phyloP scores from a whole-genome alignment of 179 eudicot species.

The Beta macrorhiza region DNA sequence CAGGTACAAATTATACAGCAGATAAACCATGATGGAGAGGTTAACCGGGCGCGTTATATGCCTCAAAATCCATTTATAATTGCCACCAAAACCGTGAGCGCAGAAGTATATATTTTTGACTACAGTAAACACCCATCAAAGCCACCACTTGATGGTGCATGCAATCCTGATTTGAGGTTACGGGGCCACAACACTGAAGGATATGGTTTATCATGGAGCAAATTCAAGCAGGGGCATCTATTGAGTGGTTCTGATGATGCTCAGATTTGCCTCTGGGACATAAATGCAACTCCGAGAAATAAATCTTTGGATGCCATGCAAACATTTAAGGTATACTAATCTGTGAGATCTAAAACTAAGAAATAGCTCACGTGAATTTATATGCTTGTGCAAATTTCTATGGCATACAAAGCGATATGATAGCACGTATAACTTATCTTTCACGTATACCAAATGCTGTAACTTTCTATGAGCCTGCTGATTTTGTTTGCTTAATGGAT shows the following conservation, averaged over 20 bases:
- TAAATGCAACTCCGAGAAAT: slow-evolving; percentile 75
- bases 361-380: background rate
- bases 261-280: slow-evolving; percentile 94
- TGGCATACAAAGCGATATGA: background rate
- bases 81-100: slow-evolving; percentile 84
- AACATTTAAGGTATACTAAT: slow-evolving; percentile 65
- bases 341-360: background rate
- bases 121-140: slow-evolving; percentile 92
- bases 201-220: slow-evolving; percentile 93
- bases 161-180: slow-evolving; percentile 87
- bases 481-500: background rate
- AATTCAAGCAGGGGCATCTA: slow-evolving; percentile 76
- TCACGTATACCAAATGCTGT: background rate
- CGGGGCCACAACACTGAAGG: slow-evolving; percentile 91
- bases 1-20: slow-evolving; percentile 94
- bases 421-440: background rate
- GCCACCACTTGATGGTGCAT: slow-evolving; percentile 78
- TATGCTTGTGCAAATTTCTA: slow-evolving; percentile 3
- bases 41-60: slow-evolving; percentile 91
- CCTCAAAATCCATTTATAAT: slow-evolving; percentile 81
- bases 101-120: slow-evolving; percentile 86
- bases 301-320: slow-evolving; percentile 79
- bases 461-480: background rate
- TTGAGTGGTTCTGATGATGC: slow-evolving; percentile 98
- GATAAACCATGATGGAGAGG: slow-evolving; percentile 91